Conservation (phyloP, 305 asterid genomes). For the Fraxinus xanthoxyloides region DNA sequence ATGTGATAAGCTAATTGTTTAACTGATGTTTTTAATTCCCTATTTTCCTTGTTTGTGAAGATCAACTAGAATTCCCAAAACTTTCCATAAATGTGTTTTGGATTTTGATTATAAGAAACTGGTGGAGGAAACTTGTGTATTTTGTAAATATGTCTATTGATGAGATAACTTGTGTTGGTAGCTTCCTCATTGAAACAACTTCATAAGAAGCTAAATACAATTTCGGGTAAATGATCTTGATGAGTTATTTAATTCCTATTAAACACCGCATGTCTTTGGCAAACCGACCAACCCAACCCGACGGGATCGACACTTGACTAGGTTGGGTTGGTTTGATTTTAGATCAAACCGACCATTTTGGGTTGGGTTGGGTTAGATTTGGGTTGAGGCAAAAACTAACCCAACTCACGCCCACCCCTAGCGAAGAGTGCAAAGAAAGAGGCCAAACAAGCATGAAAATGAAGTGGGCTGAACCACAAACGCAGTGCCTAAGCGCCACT, state of each 20-base stretch:
- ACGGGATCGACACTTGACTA: no score
- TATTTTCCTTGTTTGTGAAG: background rate
- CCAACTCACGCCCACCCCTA: no score
- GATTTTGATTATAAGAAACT: background rate
- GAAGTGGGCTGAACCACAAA: background rate
- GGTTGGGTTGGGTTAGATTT: no score
- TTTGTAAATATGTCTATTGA: background rate
- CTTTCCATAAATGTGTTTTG: background rate
- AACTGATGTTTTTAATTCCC: background rate
- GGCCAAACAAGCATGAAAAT: background rate
- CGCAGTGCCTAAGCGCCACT: background rate
- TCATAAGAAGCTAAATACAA: background rate
- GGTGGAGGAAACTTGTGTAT: background rate
- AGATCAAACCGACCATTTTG: no score
- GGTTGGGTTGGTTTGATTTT: no score
- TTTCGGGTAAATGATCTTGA: background rate
- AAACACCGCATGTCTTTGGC: no score
- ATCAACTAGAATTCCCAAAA: background rate
- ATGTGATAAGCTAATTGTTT: background rate
- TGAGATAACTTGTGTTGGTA: background rate
- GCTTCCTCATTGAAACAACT: background rate
- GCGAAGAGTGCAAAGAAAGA: background rate
- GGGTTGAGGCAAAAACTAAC: no score
- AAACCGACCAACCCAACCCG: no score
- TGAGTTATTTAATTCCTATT: no score